Base-by-base conservation (phyloP, 495 filamentous ascomycete species). In the Podospora pseudoanserina region DNA sequence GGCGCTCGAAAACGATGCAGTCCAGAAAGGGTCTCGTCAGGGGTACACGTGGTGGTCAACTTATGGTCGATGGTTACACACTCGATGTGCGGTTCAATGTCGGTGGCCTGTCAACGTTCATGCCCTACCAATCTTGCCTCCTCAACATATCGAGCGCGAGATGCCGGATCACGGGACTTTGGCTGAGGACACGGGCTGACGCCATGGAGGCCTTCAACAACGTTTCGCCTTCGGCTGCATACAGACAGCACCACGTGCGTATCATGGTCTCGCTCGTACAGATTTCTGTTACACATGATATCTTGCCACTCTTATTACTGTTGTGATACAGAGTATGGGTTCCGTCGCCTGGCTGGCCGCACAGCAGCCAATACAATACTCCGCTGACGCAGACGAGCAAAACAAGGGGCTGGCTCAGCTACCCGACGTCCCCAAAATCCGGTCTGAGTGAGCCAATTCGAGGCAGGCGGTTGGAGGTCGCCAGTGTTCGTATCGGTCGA, bases 1-100 rank as follows among this genome's bases (percentile, higher is more conserved):
- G 64, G 20, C 9, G 56, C 55, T 32, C 23, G 49, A 69, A 56
- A 65, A 44, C 20, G 63, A 20, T 66, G 56, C 13, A 18, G 26
- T 63, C 28, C 32, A 61, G 30, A 68, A 67, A 23, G 23, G 65
- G 28, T 27, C 13, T 58, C 15, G 63, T 65, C 68, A 67, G 54
- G 71, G 71, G 68, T 66, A 73, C 68, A 73, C 71, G 71, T 73
- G 71, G 62, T 68, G 26, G 23, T 53, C 68, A 65, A 58, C 67
- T 27, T 59, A 61, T 67, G 68, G 71, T 49, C 39, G 39, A 49
- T 11, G 15, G 18, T 65, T 58, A 19, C 19, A 19, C 59, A 27
- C 20, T 23, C 65, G 27, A 49, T n/a, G 65, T 56, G 26, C 65
- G 58, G 68, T 53, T 28, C 65, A 23, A 65, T 19, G 32, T 18